Base-by-base conservation (phyloP, 2,329 filamentous ascomycete species). In the Pezicula neosporulosa region DNA sequence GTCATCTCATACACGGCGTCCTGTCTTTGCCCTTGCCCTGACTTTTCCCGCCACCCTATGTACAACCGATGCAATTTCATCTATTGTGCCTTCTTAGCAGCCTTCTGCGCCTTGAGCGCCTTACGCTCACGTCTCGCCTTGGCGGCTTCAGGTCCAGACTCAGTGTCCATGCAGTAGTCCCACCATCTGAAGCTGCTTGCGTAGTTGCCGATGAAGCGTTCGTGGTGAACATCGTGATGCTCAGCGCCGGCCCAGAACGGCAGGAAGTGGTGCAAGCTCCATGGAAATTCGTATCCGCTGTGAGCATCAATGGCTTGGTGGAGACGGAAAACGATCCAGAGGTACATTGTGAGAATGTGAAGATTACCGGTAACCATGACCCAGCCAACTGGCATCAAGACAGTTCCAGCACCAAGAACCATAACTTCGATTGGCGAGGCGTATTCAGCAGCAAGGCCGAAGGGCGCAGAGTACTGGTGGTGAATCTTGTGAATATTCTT, bases 161-260 rank as follows among this genome's bases (percentile, higher is more conserved):
- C 93, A 56, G 94, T 99, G 72, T 97, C 92, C 60, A 97, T 80
- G 62, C 86, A 70, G 70, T 88, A 96, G 76, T 99, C 94, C 94
- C 94, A 99, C 94, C 94, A 99, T 71, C 93, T 83, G 84, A 99
- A 99, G 78, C 90, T 96, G 68, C 91, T 96, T 47, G 93, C 79
- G 70, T 97, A 99, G 78, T 99, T 99, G 63, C 94, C 94, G 58
- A 99, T 91, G 75, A 99, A 99, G 69, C 91, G 90, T 78, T 99
- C 94, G 75, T 99, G 94, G 75, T 99, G 94, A 42, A 91, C 77
- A 67, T 99, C 94, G 76, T 99, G 94, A 75, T 97, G 93, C 63
- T 96, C 86, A 50, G 94, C 94, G 56, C 94, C 94, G 50, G 93
- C 93, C 94, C 94, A 99, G 82, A 99, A 92, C 35, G 94, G 94